Evolutionary conservation across 192 early-diverging fungal genomes (phyloP).

Genomic region (Coemansia sp.): DNA sequence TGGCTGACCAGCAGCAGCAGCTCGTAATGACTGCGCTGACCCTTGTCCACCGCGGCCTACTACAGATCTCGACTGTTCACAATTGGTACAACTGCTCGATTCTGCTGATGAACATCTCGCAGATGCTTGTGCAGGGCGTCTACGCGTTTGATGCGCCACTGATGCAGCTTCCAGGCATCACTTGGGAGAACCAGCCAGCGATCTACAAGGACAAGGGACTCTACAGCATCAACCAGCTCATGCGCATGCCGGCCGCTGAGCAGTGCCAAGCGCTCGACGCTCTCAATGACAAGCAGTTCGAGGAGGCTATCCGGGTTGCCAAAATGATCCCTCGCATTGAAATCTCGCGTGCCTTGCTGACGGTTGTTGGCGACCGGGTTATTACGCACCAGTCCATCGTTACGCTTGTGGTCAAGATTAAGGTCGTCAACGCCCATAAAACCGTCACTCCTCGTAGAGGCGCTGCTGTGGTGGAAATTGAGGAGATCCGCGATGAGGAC

Average conservation of each 20-base stretch:
- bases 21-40: slow-evolving; percentile 72
- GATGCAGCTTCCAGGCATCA: slow-evolving; percentile 82
- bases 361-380: slow-evolving; percentile 76
- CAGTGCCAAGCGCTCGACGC: slow-evolving; percentile 59
- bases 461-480: slow-evolving; percentile 37
- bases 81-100: slow-evolving; percentile 77
- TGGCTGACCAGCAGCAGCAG: slow-evolving; percentile 59
- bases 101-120: slow-evolving; percentile 77
- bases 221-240: slow-evolving; percentile 62
- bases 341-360: slow-evolving; percentile 76
- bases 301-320: slow-evolving; percentile 71
- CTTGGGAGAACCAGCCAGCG: slow-evolving; percentile 63
- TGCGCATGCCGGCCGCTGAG: slow-evolving; percentile 64
- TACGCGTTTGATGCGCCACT: slow-evolving; percentile 75
- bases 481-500: slow-evolving; percentile 49
- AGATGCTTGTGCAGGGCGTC: slow-evolving; percentile 87
- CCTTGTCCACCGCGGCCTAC: slow-evolving; percentile 76
- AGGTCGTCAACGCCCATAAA: slow-evolving; percentile 30
- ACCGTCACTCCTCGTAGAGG: slow-evolving; percentile 27
- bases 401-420: slow-evolving; percentile 61
- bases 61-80: slow-evolving; percentile 83
- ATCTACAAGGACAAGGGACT: slow-evolving; percentile 55
- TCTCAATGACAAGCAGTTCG: slow-evolving; percentile 62
- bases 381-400: slow-evolving; percentile 77
- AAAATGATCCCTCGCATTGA: slow-evolving; percentile 74